phyloP scores from a whole-genome alignment of 2,329 filamentous ascomycete species.

The Aspergillus sp. region DNA sequence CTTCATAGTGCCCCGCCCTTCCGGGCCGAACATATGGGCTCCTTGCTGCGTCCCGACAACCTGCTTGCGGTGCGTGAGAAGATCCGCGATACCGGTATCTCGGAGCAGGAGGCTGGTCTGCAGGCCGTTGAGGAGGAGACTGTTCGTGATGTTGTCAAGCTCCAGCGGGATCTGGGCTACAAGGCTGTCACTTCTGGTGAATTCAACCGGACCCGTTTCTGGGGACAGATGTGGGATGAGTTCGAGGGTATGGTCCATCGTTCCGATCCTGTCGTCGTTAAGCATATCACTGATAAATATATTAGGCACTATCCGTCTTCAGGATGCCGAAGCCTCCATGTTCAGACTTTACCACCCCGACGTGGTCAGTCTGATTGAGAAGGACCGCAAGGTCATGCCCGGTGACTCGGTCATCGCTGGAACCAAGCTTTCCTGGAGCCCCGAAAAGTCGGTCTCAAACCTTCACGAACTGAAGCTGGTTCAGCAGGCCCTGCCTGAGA shows the following conservation, averaged over 20 bases:
- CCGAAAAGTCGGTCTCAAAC: slow-evolving; percentile 21
- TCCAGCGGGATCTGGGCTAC: slow-evolving; percentile 2
- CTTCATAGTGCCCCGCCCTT: slow-evolving; percentile 2
- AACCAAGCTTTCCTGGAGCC: slow-evolving; percentile 25
- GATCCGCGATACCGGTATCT: slow-evolving; percentile 3
- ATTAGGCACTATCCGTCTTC: slow-evolving; percentile 27
- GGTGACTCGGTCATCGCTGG: slow-evolving; percentile 31
- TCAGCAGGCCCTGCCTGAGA: slow-evolving; percentile 2
- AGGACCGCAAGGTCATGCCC: slow-evolving; percentile 31
- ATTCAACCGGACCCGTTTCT: slow-evolving; percentile 4
- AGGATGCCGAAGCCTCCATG: slow-evolving; percentile 30
- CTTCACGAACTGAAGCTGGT: slow-evolving; percentile 4
- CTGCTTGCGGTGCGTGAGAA: slow-evolving; percentile 3
- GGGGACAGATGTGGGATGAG: slow-evolving; percentile 9
- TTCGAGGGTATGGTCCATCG: slow-evolving; percentile 1
- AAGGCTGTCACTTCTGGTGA: slow-evolving; percentile 5
- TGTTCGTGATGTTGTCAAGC: neutral
- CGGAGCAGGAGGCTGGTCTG: neutral
- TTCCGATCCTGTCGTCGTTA: neutral
- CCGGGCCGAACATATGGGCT: slow-evolving; percentile 3
- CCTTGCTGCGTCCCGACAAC: slow-evolving; percentile 1
- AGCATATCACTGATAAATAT: neutral
- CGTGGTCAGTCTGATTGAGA: slow-evolving; percentile 30
- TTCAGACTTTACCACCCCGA: slow-evolving; percentile 32
- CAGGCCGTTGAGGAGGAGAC: neutral